Evolutionary conservation across 2,329 filamentous ascomycete species (phyloP).

Genomic region (Venturiaceae sp.): DNA sequence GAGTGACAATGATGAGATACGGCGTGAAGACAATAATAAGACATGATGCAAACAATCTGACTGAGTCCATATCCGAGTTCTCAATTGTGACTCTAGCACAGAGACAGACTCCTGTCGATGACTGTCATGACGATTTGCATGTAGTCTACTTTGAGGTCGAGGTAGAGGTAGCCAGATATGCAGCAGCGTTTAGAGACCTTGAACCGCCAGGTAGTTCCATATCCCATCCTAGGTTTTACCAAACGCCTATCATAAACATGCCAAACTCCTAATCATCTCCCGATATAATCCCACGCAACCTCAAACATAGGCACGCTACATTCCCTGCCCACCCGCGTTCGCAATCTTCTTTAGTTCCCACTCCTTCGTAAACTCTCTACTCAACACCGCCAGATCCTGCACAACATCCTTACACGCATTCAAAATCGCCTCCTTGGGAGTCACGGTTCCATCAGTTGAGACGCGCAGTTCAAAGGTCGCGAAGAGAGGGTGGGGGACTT

Average conservation of each 20-base stretch:
- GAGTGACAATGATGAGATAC: neutral
- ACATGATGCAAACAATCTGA: neutral
- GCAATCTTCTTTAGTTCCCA: slow-evolving; percentile 81
- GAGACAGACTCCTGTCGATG: too few relatives aligned
- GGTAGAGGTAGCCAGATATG: neutral
- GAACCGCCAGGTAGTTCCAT: too few relatives aligned
- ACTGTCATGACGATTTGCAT: too few relatives aligned
- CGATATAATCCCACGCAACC: too few relatives aligned
- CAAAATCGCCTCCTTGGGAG: slow-evolving; percentile 81
- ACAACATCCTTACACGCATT: slow-evolving; percentile 75
- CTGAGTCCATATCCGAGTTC: too few relatives aligned
- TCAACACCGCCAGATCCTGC: slow-evolving; percentile 67
- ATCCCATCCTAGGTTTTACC: neutral
- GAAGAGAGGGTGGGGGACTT: slow-evolving; percentile 43
- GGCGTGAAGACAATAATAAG: neutral
- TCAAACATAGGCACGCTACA: too few relatives aligned
- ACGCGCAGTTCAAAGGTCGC: slow-evolving; percentile 62
- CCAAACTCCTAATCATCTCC: too few relatives aligned
- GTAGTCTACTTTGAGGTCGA: too few relatives aligned
- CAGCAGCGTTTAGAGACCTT: neutral
- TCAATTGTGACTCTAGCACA: too few relatives aligned
- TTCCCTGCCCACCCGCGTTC: neutral
- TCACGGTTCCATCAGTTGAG: slow-evolving; percentile 81
- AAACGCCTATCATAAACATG: neutral
- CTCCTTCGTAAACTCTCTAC: slow-evolving; percentile 85